These are phyloP conservation scores for Rhodotorula kratochvilovae DNA, from an alignment of 768 basidiomycete genomes.

Conservation along the genomic window DNA sequence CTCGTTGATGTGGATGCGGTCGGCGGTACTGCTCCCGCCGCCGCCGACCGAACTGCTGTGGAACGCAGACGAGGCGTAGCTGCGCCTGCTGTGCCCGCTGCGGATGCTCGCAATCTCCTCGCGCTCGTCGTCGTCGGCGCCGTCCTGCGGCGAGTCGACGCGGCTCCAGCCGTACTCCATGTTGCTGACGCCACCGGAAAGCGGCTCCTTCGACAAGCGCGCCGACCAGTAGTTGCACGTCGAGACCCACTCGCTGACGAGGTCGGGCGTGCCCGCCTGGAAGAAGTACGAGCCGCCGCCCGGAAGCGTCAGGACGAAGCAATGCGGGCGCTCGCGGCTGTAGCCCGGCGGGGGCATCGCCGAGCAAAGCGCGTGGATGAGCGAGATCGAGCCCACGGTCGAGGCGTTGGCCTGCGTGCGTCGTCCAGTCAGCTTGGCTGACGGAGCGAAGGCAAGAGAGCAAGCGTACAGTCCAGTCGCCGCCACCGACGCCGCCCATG, in stretches of 20 bases:
- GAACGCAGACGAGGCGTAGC: slow-evolving; percentile 65
- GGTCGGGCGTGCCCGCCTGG: slow-evolving; percentile 95
- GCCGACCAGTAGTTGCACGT: slow-evolving; percentile 99
- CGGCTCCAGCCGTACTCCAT: slow-evolving; percentile 99
- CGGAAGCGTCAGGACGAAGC: slow-evolving; percentile 86
- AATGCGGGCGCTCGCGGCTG: slow-evolving; percentile 81
- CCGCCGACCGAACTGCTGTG: slow-evolving; percentile 44
- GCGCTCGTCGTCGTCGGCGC: slow-evolving; percentile 47
- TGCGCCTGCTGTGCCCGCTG: slow-evolving; percentile 58
- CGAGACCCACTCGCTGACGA: slow-evolving; percentile 98
- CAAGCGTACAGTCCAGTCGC: slow-evolving; percentile 89
- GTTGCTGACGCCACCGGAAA: slow-evolving; percentile 93
- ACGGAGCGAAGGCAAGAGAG: background rate
- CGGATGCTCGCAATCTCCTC: slow-evolving; percentile 40
- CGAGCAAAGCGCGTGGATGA: slow-evolving; percentile 83
- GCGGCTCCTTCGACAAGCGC: slow-evolving; percentile 85
- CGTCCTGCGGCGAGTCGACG: slow-evolving; percentile 47
- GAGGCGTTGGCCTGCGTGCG: slow-evolving; percentile 76
- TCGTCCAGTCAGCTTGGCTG: slow-evolving; percentile 1
- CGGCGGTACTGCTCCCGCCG: slow-evolving; percentile 47
- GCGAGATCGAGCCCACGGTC: slow-evolving; percentile 70
- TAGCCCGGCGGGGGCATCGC: slow-evolving; percentile 87
- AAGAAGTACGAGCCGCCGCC: slow-evolving; percentile 93
- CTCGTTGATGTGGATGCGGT: slow-evolving; percentile 75
- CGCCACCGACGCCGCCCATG: slow-evolving; percentile 63